phyloP scores from a whole-genome alignment of 306 rosid species.

The Quercus glauca region DNA sequence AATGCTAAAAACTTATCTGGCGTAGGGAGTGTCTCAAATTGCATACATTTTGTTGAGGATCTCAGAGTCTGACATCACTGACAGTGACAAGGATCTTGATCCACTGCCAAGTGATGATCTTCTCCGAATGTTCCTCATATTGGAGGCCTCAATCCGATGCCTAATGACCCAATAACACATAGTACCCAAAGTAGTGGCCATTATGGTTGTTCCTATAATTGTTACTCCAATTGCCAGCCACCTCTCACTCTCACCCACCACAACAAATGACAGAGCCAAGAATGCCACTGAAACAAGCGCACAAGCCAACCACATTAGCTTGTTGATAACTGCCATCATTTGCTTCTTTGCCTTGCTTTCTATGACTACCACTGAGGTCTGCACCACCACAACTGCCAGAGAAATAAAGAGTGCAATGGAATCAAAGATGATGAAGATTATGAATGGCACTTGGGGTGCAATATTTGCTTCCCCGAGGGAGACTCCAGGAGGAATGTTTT shows the following conservation, averaged over 20 bases:
- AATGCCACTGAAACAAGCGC: constrained; percentile 80
- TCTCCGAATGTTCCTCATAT: constrained; percentile 55
- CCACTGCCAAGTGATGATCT: constrained; percentile 66
- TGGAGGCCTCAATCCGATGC: constrained; percentile 81
- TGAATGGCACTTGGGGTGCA: constrained; percentile 55
- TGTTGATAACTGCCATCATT: constrained; percentile 95
- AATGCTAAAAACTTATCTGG: background rate
- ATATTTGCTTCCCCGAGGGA: constrained; percentile 88
- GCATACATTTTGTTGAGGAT: constrained; percentile 90
- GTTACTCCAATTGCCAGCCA: constrained; percentile 88
- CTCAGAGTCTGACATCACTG: constrained; percentile 79
- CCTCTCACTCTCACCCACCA: constrained; percentile 68
- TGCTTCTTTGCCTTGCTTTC: constrained; percentile 99
- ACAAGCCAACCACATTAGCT: constrained; percentile 97
- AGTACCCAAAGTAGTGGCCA: constrained; percentile 87
- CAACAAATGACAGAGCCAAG: constrained; percentile 82
- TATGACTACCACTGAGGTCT: constrained; percentile 88
- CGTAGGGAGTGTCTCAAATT: constrained; percentile 36
- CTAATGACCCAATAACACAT: constrained; percentile 88
- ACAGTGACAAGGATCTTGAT: constrained; percentile 58
- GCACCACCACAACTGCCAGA: constrained; percentile 93
- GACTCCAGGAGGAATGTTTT: constrained; percentile 43
- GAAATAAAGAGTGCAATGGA: constrained; percentile 90
- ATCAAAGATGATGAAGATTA: constrained; percentile 77
- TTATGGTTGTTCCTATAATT: constrained; percentile 78